phyloP scores from a whole-genome alignment of 768 basidiomycete genomes.

The Phaeotremella fagi region DNA sequence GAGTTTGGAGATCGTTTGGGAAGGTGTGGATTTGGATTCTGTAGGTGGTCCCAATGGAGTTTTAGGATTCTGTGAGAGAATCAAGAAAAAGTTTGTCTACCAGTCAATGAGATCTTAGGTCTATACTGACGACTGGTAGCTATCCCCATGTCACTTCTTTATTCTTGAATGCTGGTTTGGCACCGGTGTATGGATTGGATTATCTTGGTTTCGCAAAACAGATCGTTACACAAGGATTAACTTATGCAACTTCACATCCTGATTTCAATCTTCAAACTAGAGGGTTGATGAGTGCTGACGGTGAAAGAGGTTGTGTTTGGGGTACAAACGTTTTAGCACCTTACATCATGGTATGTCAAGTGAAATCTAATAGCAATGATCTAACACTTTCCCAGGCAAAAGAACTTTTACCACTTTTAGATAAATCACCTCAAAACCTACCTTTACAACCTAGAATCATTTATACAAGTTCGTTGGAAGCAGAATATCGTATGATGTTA shows the following conservation, averaged over 20 bases:
- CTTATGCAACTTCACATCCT: conserved; percentile 33
- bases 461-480: conserved; percentile 35
- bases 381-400: conserved; percentile 19
- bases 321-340: conserved; percentile 40
- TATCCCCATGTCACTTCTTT: conserved; percentile 48
- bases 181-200: conserved; percentile 22
- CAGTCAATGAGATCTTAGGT: too few relatives aligned
- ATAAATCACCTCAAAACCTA: conserved; percentile 28
- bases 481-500: conserved; percentile 11
- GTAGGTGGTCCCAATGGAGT: conserved; percentile 37
- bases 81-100: conserved; percentile 35
- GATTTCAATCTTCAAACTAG: conserved; percentile 33
- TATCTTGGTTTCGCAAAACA: conserved; percentile 32
- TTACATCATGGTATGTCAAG: conserved; percentile 40
- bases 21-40: conserved; percentile 41
- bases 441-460: conserved; percentile 42
- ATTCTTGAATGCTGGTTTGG: conserved; percentile 45
- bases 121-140: too few relatives aligned
- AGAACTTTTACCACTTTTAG: conserved; percentile 35
- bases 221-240: conserved; percentile 24
- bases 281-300: conserved; percentile 45
- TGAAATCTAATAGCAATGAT: neutral
- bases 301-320: conserved; percentile 41
- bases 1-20: conserved; percentile 41
- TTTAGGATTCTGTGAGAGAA: conserved; percentile 31